phyloP scores from a whole-genome alignment of 2,329 filamentous ascomycete species.

The Alternaria sp. region DNA sequence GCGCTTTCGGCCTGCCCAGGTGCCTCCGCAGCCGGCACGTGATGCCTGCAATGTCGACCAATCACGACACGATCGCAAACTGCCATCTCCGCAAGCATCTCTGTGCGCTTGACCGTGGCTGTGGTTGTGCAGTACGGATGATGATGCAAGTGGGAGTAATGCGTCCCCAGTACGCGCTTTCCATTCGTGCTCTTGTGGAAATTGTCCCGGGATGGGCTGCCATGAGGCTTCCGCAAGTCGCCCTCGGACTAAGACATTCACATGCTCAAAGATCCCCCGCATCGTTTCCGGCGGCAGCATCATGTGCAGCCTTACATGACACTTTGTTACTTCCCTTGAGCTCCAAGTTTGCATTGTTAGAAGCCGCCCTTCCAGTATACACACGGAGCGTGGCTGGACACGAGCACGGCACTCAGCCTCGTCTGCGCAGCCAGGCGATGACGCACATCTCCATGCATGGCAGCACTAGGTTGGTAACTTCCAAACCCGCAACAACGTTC shows the following conservation, averaged over 20 bases:
- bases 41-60: constrained; percentile 30
- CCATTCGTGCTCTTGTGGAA: background rate
- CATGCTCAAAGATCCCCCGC: constrained; percentile 35
- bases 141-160: background rate
- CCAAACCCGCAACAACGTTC: constrained; percentile 20
- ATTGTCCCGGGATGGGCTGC: constrained; percentile 3
- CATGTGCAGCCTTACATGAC: constrained; percentile 22
- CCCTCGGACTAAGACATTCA: constrained; percentile 36
- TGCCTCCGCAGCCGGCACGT: constrained; percentile 32
- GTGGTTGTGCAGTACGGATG: background rate
- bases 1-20: constrained; percentile 29
- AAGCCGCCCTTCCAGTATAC: background rate
- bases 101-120: background rate
- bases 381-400: constrained; percentile 21
- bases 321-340: background rate
- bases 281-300: constrained; percentile 23
- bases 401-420: constrained; percentile 33
- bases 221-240: constrained; percentile 17
- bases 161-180: background rate
- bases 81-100: constrained; percentile 4
- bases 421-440: constrained; percentile 41
- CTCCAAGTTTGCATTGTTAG: background rate
- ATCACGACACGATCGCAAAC: constrained; percentile 46
- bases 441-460: constrained; percentile 53
- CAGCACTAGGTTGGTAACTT: constrained; percentile 51